Evolutionary conservation across 1,284 basidiomycete genomes (phyloP).

Genomic region (Ceratobasidium sp.): DNA sequence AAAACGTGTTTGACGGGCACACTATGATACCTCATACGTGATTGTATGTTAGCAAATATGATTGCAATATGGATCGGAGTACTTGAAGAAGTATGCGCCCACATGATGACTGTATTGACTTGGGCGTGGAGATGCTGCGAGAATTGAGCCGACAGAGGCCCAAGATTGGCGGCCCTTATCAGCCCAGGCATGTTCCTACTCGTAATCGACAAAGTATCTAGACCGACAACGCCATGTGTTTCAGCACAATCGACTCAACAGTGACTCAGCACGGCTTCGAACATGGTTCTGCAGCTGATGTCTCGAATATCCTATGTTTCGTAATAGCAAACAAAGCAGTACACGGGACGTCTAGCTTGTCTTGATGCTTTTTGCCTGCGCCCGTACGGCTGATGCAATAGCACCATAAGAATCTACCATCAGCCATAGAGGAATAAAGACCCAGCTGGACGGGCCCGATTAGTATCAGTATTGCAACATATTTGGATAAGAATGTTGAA

Average conservation of each 20-base stretch:
- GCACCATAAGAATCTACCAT: constrained; percentile 82
- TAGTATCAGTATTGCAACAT: constrained; percentile 49
- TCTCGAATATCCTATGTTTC: background rate
- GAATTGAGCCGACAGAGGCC: background rate
- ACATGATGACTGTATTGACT: background rate
- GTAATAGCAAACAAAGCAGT: background rate
- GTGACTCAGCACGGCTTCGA: background rate
- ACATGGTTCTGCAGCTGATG: background rate
- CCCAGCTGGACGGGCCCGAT: constrained; percentile 70
- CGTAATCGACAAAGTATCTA: background rate
- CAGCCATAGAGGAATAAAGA: constrained; percentile 77
- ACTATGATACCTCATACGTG: background rate
- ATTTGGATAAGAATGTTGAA: background rate
- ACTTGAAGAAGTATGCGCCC: background rate
- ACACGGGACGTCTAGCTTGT: background rate
- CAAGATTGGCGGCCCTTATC: background rate
- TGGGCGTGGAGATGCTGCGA: background rate
- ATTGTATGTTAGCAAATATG: background rate
- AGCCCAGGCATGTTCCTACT: background rate
- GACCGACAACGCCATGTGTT: background rate
- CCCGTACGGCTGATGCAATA: constrained; percentile 72
- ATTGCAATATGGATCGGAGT: background rate
- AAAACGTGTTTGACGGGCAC: background rate
- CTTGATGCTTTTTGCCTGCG: constrained; percentile 24
- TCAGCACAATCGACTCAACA: background rate